Base-by-base conservation (phyloP, 352 stramenopile genomes). In the Phytopythium cucurbitacearum region DNA sequence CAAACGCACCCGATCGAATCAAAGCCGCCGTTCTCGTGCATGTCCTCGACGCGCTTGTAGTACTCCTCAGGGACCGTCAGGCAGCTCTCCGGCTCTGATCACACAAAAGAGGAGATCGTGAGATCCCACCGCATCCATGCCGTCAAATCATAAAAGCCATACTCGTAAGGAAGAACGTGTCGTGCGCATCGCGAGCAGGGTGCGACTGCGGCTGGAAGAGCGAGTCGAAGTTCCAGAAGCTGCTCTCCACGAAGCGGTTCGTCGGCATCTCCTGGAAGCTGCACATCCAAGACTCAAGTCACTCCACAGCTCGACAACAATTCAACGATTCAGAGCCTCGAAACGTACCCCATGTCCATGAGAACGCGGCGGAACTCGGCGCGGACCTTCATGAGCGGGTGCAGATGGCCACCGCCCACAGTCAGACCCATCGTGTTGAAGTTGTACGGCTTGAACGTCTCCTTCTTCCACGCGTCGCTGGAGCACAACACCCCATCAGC, bases 221-320 rank as follows among this genome's bases (percentile, higher is more conserved):
- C 48, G 96, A 96, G 73, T 99, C 97, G 74, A 99, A 99, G 82
- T 99, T 99, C 97, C 97, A 99, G 74, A 99, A 99, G 59, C 87
- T 98, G 65, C 80, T 97, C 75, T 99, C 97, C 21, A 99, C 97
- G 82, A 91, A 99, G 70, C 97, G 96, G 78, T 98, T 99, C 34
- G 97, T 99, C 28, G 97, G 97, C 97, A 99, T 99, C 79, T 99
- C 97, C 40, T 97, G 70, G 69, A 99, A 99, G 44, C 85, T 94
- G 55, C 7, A 60, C 12, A 35, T 3, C 9, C 16, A 57, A 42
- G 12, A 9, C 28, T 7, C 16, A 5, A 52, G 41, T 60, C n/a
- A 59, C n/a, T 38, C 7, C 5, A 9, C 4, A 49, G 9, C 4
- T 39, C 3, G 40, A 13, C 1, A 50, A 1, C 10, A 37, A 11